phyloP scores from a whole-genome alignment of 495 filamentous ascomycete species.

The Lasiosphaeria ovina region DNA sequence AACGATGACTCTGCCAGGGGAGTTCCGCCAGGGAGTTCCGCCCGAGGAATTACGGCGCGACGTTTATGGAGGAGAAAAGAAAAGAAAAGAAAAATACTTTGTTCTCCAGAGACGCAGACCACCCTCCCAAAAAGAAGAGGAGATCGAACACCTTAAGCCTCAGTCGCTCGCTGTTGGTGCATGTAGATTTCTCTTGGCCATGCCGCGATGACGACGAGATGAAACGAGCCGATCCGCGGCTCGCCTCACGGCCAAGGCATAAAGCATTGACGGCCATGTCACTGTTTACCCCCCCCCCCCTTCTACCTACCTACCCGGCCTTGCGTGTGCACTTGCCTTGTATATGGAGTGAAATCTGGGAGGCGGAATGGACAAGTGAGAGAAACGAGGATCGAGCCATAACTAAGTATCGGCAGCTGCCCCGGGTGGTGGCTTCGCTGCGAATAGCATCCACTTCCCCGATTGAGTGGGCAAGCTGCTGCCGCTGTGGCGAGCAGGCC shows the following conservation, averaged over 20 bases:
- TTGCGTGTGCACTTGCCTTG: too few species aligned
- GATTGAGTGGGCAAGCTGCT: too few species aligned
- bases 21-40: neutral
- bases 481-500: too few species aligned
- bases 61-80: neutral
- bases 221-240: slow-evolving; percentile 16
- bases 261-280: slow-evolving; percentile 5
- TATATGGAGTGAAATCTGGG: too few species aligned
- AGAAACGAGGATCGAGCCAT: too few species aligned
- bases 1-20: neutral
- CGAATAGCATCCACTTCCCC: too few species aligned
- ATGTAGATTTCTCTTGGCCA: slow-evolving; percentile 6
- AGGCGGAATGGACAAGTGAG: too few species aligned
- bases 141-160: neutral
- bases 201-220: slow-evolving; percentile 10
- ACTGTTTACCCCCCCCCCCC: neutral
- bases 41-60: neutral
- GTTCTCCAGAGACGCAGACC: too few species aligned
- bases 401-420: too few species aligned
- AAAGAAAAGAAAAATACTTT: neutral
- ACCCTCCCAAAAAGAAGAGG: neutral
- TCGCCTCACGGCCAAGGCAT: slow-evolving; percentile 7
- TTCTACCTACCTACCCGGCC: too few species aligned
- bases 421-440: too few species aligned
- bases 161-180: neutral